Evolutionary conservation across 2,329 filamentous ascomycete genomes (phyloP).

Genomic region (Byssothecium circinans): DNA sequence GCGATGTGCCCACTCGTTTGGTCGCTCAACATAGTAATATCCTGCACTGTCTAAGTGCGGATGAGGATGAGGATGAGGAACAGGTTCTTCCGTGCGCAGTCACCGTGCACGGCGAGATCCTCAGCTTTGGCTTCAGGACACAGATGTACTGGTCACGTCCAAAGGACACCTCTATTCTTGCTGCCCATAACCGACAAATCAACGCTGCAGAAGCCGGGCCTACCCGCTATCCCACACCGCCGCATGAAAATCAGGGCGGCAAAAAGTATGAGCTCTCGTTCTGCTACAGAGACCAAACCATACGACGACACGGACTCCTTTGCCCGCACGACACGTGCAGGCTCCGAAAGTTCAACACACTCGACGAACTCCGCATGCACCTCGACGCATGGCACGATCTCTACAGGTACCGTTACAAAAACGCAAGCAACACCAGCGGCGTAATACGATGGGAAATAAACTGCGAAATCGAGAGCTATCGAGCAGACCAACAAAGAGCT

Average conservation of each 20-base stretch:
- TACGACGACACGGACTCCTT: constrained; percentile 9
- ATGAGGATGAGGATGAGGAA: not conserved
- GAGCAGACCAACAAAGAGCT: constrained; percentile 19
- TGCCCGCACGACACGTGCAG: constrained; percentile 23
- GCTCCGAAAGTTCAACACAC: constrained; percentile 6
- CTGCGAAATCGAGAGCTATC: constrained; percentile 21
- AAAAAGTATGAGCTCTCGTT: constrained; percentile 19
- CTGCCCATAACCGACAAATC: constrained; percentile 28
- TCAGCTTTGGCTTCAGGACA: constrained; percentile 27
- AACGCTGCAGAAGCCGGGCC: not conserved
- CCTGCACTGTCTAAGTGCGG: constrained; percentile 20
- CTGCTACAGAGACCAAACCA: constrained; percentile 10
- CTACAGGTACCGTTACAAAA: constrained; percentile 27
- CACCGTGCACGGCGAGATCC: not conserved
- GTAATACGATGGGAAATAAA: constrained; percentile 20
- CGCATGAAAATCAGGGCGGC: constrained; percentile 11
- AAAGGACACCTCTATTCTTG: constrained; percentile 15
- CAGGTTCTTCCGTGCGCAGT: constrained; percentile 14
- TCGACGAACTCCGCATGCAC: constrained; percentile 40
- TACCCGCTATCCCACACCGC: constrained; percentile 10
- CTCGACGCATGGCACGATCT: constrained; percentile 39
- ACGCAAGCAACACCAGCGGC: constrained; percentile 14
- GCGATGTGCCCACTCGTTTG: constrained; percentile 16
- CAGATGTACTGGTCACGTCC: constrained; percentile 25
- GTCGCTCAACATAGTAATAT: constrained; percentile 33